A percentile compares a stretch with the other conserved stretches of the same genome.
phyloP scores from a whole-genome alignment of 2,329 filamentous ascomycete genomes.

The Dactylellina drechsleri region DNA sequence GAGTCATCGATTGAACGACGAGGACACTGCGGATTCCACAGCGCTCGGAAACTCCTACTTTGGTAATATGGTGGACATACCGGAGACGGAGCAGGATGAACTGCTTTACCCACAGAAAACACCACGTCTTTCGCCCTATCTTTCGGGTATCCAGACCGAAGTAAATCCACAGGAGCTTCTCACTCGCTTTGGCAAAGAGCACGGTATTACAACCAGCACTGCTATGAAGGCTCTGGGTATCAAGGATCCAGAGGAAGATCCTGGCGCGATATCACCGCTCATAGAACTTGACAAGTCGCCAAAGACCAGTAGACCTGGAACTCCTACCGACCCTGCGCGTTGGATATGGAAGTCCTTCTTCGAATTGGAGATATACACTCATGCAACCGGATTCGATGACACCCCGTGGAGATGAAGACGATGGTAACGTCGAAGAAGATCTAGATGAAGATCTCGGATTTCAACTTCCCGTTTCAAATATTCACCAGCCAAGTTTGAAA shows the following conservation, averaged over 20 bases:
- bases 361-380: conserved; percentile 11
- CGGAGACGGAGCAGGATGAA: conserved; percentile 33
- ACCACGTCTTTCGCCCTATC: neutral
- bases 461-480: conserved; percentile 19
- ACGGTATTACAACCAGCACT: conserved; percentile 2
- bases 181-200: neutral
- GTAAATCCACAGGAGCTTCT: conserved; percentile 16
- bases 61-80: neutral
- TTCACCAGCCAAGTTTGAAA: neutral
- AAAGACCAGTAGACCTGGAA: neutral
- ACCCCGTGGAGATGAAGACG: conserved; percentile 21
- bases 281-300: conserved; percentile 1
- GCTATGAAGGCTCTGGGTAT: conserved; percentile 33
- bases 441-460: conserved; percentile 17
- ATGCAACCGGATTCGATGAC: neutral
- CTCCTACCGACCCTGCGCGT: neutral
- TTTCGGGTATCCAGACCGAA: neutral
- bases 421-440: conserved; percentile 23
- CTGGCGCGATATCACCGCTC: conserved; percentile 14
- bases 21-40: conserved; percentile 1
- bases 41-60: neutral
- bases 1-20: neutral
- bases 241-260: conserved; percentile 18
- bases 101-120: conserved; percentile 1
- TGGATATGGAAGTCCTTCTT: conserved; percentile 9